Base-by-base conservation (phyloP, 1,284 basidiomycete species). In the Ustilago crameri region DNA sequence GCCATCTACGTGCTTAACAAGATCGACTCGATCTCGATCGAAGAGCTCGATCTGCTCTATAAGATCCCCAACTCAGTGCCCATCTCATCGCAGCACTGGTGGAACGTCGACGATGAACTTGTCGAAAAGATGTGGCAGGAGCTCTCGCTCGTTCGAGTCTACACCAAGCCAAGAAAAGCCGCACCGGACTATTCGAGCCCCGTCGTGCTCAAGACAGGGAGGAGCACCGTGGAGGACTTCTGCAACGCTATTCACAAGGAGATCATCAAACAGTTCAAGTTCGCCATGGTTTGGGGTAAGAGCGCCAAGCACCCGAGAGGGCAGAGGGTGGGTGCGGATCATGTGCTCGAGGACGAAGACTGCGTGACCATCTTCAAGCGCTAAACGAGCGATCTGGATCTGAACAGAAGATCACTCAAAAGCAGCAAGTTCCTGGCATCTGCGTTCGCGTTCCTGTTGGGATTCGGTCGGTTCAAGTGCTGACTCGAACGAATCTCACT, bases 51-150 rank as follows among this genome's bases (percentile, higher is more conserved):
- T 84, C 88, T 98, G 51, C 86, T 99, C 85, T 95, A 85, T 83
- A 87, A 85, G 85, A 98, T 98, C 74, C 96, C 96, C 17, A 89
- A 93, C 84, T 93, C 92, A 60, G 95, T 98, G 7, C 96, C 96
- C 5, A 88, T 99, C 82, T 94, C 92, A 17, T 94, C 93, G 9
- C 89, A 89, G 68, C 90, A 93, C 82, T 98, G 95, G 95, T 87
- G 97, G 78, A 98, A 98, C 85, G 87, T 98, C 76, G 95, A 98
- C 84, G 96, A 98, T 84, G 96, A 99, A 84, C 87, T 98, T 43
- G 89, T 93, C 55, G 91, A 93, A 67, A 82, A 81, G 51, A 84
- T 84, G 78, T 84, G 84, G 84, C 60, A 80, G 43, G 72, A 78
- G 47, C 66, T 83, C 9, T 56, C 74, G 57, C 69, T 80, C 24